phyloP scores from a whole-genome alignment of 768 basidiomycete genomes.

The Chlorophyllum brunneum region DNA sequence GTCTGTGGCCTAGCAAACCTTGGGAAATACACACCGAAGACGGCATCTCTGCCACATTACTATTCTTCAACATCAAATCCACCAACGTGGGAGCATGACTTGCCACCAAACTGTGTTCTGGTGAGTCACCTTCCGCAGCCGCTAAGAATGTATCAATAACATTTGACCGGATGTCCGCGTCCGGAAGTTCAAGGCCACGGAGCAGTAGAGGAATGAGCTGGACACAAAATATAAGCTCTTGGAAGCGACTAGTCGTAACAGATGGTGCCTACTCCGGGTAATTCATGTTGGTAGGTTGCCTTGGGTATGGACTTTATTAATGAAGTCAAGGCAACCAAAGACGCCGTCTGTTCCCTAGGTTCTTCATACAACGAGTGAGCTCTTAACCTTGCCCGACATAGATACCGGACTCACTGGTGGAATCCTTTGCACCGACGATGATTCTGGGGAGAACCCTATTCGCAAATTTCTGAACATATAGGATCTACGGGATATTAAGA shows the following conservation, averaged over 20 bases:
- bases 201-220: conserved; percentile 89
- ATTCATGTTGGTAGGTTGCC: conserved; percentile 63
- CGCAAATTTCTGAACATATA: conserved; percentile 75
- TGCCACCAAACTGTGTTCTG: conserved; percentile 47
- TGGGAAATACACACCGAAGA: conserved; percentile 43
- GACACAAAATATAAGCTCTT: background rate
- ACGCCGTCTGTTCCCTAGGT: conserved; percentile 52
- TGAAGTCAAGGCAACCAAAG: conserved; percentile 80
- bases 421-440: conserved; percentile 58
- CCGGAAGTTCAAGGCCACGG: conserved; percentile 76
- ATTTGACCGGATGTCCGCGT: conserved; percentile 68
- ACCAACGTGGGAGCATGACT: conserved; percentile 73
- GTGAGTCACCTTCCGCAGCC: conserved; percentile 57
- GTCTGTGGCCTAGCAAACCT: background rate
- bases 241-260: background rate
- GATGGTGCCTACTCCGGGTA: conserved; percentile 48
- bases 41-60: conserved; percentile 44
- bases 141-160: conserved; percentile 78
- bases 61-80: conserved; percentile 65
- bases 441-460: conserved; percentile 68
- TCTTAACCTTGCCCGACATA: background rate
- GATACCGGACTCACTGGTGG: conserved; percentile 39
- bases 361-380: conserved; percentile 31
- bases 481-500: conserved; percentile 42
- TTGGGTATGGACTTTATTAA: conserved; percentile 80